Evolutionary conservation across 805 yeast species (phyloP).

Genomic region (Phaffomyces thermotolerans): DNA sequence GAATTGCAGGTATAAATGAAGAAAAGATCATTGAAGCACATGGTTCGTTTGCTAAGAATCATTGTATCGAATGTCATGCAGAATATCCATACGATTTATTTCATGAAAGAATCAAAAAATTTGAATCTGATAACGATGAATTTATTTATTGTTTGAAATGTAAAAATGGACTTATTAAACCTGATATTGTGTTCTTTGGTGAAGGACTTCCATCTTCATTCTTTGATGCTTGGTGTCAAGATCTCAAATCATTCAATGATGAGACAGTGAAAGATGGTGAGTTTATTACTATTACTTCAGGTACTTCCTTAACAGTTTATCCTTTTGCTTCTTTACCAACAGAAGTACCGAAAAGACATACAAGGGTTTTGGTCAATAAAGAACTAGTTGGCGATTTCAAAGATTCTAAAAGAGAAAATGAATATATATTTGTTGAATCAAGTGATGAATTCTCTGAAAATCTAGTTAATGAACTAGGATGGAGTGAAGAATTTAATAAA

Average conservation of each 20-base stretch:
- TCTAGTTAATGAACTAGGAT: slow-evolving; percentile 51
- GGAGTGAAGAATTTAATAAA: slow-evolving; percentile 50
- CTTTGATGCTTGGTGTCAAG: slow-evolving; percentile 61
- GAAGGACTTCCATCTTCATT: slow-evolving; percentile 72
- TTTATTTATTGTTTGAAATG: slow-evolving; percentile 53
- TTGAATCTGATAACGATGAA: slow-evolving; percentile 3
- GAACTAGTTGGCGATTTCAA: slow-evolving; percentile 73
- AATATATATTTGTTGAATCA: slow-evolving; percentile 50
- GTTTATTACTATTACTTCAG: slow-evolving; percentile 80
- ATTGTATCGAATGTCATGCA: slow-evolving; percentile 68
- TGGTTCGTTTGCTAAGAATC: slow-evolving; percentile 83
- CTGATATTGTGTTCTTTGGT: slow-evolving; percentile 92
- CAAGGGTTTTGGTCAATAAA: slow-evolving; percentile 64
- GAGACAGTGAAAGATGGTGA: slow-evolving; percentile 29
- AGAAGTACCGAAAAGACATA: slow-evolving; percentile 42
- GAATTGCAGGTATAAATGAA: slow-evolving; percentile 67
- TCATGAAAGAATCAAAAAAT: slow-evolving; percentile 28
- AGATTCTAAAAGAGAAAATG: slow-evolving; percentile 46
- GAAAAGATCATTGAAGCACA: slow-evolving; percentile 82
- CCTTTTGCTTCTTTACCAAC: slow-evolving; percentile 85
- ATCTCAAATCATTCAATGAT: slow-evolving; percentile 21
- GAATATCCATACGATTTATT: slow-evolving; percentile 45
- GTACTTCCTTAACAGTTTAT: slow-evolving; percentile 81
- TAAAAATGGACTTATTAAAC: slow-evolving; percentile 66
- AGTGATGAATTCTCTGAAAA: slow-evolving; percentile 60